A percentile compares a stretch with the other conserved stretches of the same genome.
phyloP scores from a whole-genome alignment of 1,284 basidiomycete genomes.

The Cystobasidiaceae sp. region DNA sequence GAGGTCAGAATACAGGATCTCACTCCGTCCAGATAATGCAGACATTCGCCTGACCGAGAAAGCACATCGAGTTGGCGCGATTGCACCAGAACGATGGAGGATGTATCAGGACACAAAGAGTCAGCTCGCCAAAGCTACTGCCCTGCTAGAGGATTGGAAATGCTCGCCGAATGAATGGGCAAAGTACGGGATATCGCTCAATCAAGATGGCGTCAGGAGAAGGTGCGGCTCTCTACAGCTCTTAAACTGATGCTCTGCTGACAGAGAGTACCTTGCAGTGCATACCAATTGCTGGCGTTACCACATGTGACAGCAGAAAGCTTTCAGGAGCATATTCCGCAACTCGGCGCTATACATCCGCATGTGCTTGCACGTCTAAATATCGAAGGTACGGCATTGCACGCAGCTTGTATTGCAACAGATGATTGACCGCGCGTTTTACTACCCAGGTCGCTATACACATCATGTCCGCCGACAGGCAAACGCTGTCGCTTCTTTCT shows the following conservation, averaged over 20 bases:
- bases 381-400: constrained; percentile 58
- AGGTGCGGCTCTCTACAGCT: neutral
- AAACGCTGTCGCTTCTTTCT: constrained; percentile 56
- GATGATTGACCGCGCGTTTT: neutral
- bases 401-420: neutral
- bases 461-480: constrained; percentile 36
- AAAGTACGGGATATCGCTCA: constrained; percentile 43
- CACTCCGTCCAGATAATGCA: constrained; percentile 79
- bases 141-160: constrained; percentile 51
- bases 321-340: constrained; percentile 56
- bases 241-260: constrained; percentile 27
- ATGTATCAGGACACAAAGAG: constrained; percentile 53
- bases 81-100: constrained; percentile 63
- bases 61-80: constrained; percentile 57
- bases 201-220: constrained; percentile 37
- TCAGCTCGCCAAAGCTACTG: constrained; percentile 55
- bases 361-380: constrained; percentile 59
- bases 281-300: constrained; percentile 67
- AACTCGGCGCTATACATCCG: constrained; percentile 55
- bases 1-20: constrained; percentile 80
- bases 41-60: constrained; percentile 71
- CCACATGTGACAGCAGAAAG: constrained; percentile 54
- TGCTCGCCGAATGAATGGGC: constrained; percentile 46
- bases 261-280: constrained; percentile 51
- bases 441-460: constrained; percentile 16